Conservation (phyloP, 352 stramenopile species). For the Phytophthora pini region DNA sequence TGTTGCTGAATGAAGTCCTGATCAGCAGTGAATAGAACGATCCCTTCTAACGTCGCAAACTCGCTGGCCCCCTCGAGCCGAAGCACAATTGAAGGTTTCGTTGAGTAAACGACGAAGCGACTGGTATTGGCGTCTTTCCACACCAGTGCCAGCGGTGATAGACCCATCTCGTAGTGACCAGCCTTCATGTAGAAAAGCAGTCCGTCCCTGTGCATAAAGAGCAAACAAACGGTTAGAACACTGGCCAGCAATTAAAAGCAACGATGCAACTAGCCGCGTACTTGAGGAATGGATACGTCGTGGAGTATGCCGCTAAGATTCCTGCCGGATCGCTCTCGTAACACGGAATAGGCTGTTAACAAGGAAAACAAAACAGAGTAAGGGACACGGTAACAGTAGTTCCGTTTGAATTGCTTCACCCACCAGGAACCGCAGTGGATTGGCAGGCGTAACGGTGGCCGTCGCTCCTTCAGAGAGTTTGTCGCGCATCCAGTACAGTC, state of each 20-base stretch:
- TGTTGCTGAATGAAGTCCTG: slow-evolving; percentile 59
- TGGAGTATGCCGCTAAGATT: slow-evolving; percentile 80
- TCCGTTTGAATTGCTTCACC: not conserved
- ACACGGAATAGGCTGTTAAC: slow-evolving; percentile 75
- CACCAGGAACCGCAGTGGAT: slow-evolving; percentile 84
- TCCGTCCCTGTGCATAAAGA: slow-evolving; percentile 66
- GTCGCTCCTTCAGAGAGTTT: slow-evolving; percentile 85
- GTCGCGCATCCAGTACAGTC: slow-evolving; percentile 91
- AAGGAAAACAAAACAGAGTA: not conserved
- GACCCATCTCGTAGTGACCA: slow-evolving; percentile 88
- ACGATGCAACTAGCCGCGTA: slow-evolving; percentile 31
- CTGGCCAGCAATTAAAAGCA: slow-evolving; percentile 1
- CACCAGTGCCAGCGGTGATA: slow-evolving; percentile 86
- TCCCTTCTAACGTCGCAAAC: slow-evolving; percentile 80
- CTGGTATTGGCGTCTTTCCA: slow-evolving; percentile 91
- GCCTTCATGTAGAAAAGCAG: slow-evolving; percentile 92
- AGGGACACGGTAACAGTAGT: not conserved
- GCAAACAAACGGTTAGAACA: slow-evolving; percentile 4
- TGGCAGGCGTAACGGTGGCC: slow-evolving; percentile 53
- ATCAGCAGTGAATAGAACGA: slow-evolving; percentile 59
- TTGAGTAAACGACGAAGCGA: slow-evolving; percentile 77
- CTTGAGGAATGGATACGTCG: slow-evolving; percentile 87
- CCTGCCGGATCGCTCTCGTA: slow-evolving; percentile 86
- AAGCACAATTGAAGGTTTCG: slow-evolving; percentile 81
- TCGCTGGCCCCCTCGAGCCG: slow-evolving; percentile 50